Base-by-base conservation (phyloP, 2,329 filamentous ascomycete species). In the Thermochaetoides dissita region DNA sequence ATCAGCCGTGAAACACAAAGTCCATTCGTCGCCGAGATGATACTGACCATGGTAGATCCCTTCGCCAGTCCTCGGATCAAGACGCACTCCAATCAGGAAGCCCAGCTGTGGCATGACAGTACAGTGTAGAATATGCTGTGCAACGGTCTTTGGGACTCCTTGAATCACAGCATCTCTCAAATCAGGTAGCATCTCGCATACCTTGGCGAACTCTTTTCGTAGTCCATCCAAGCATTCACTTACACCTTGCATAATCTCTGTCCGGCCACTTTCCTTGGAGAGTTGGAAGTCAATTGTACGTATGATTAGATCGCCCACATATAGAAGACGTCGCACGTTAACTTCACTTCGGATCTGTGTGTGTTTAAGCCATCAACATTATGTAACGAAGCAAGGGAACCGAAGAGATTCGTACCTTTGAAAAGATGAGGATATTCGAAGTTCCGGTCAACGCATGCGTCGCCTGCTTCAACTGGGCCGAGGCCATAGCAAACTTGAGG, bases 71-170 rank as follows among this genome's bases (percentile, higher is more conserved):
- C 66, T 58, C 10, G 68, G 63, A 50, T 86, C 74, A 3, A 79
- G 59, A 2, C 72, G 71, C 10, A 94, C 78, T 0, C 81, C 78
- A 2, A 87, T 83, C 33, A 95, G 72, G 56, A 95, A 98, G 0
- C 91, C 91, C 33, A 95, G 74, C 54, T 94, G 87, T 0, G 88
- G 89, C 47, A 94, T 82, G 57, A 91, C 94, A 11, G 91, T 81
- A 48, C 93, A 93, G 42, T 88, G 88, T 31, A 71, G 66, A 10
- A 80, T 62, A 45, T 72, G 67, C 30, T 61, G 57, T 28, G 59
- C 58, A 11, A 68, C 67, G 67, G 71, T 70, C 45, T 72, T 66
- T 1, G 87, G 81, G 12, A 91, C 65, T 1, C 69, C 67, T 10
- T 61, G 59, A 1, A 73, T 72, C 43, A 94, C 66, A n/a, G 75